Percentiles rank a stretch among this genome's conserved stretches.
Evolutionary conservation across 2,329 filamentous ascomycete genomes (phyloP).

Genomic region (Paracamarosporium sp.): DNA sequence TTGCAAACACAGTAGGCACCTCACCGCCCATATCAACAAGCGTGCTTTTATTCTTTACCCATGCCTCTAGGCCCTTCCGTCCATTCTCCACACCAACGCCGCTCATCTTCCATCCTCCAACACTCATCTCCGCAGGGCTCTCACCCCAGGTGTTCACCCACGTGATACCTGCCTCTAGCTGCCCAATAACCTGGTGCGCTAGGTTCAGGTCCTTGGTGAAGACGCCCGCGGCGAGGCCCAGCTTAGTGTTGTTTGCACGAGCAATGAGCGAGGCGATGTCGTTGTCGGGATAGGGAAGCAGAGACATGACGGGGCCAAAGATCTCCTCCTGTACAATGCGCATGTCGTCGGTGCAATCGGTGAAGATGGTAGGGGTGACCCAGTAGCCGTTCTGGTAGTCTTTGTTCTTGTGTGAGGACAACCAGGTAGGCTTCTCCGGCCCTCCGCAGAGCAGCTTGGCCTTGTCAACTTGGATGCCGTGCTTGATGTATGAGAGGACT

Average conservation of each 20-base stretch:
- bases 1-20: slow-evolving; percentile 72
- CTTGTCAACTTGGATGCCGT: slow-evolving; percentile 75
- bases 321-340: slow-evolving; percentile 82
- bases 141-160: slow-evolving; percentile 97
- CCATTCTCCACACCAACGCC: slow-evolving; percentile 90
- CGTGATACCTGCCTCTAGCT: slow-evolving; percentile 83
- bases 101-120: slow-evolving; percentile 91
- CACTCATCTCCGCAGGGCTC: slow-evolving; percentile 87
- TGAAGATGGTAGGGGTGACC: slow-evolving; percentile 84
- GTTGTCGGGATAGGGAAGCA: slow-evolving; percentile 74
- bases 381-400: slow-evolving; percentile 72
- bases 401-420: slow-evolving; percentile 50
- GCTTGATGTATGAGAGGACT: slow-evolving; percentile 76
- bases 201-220: slow-evolving; percentile 78
- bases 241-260: slow-evolving; percentile 77
- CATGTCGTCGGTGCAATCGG: slow-evolving; percentile 84
- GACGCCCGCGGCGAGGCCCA: slow-evolving; percentile 84
- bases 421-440: slow-evolving; percentile 59
- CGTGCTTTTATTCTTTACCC: slow-evolving; percentile 87
- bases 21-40: slow-evolving; percentile 79
- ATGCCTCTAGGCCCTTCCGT: slow-evolving; percentile 77
- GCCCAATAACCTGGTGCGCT: slow-evolving; percentile 74
- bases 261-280: slow-evolving; percentile 66
- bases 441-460: slow-evolving; percentile 79
- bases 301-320: slow-evolving; percentile 85